These are phyloP conservation scores for Trichoderma atrobrunneum DNA, from an alignment of 2,329 filamentous ascomycete genomes.

Conservation along the genomic window DNA sequence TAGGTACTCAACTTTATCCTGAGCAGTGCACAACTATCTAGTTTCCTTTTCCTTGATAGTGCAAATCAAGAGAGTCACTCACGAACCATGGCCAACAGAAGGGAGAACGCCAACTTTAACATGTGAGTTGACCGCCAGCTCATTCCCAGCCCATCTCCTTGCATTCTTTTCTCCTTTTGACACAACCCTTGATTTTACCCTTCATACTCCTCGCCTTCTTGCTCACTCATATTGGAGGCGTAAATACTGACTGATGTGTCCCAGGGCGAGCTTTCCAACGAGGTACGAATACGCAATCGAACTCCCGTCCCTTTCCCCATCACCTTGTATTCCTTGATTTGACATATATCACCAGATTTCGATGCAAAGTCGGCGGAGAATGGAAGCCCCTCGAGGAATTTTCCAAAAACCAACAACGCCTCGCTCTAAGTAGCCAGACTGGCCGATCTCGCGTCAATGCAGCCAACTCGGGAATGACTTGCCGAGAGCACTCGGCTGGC, in stretches of 20 bases:
- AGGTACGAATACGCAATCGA: constrained; percentile 18
- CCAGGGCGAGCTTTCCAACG: constrained; percentile 17
- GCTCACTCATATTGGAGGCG: background rate
- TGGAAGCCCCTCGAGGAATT: constrained; percentile 34
- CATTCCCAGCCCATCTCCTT: background rate
- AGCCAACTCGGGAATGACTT: constrained; percentile 37
- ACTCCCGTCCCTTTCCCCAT: background rate
- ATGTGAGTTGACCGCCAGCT: background rate
- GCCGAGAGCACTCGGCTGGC: constrained; percentile 33
- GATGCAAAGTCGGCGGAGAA: constrained; percentile 38
- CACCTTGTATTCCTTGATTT: background rate
- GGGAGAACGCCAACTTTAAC: background rate
- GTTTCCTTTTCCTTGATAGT: background rate
- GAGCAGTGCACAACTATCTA: background rate
- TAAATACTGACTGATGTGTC: background rate
- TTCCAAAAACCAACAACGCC: constrained; percentile 33
- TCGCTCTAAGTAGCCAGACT: constrained; percentile 25
- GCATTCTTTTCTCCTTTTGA: background rate
- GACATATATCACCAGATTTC: constrained; percentile 26
- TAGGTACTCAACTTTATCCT: background rate
- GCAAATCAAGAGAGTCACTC: background rate
- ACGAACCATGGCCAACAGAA: background rate
- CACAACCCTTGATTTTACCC: too few species aligned
- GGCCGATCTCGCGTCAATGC: constrained; percentile 25
- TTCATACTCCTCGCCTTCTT: background rate